Evolutionary conservation across 305 asterid genomes (phyloP).

Genomic region (Fraxinus angustifolia): DNA sequence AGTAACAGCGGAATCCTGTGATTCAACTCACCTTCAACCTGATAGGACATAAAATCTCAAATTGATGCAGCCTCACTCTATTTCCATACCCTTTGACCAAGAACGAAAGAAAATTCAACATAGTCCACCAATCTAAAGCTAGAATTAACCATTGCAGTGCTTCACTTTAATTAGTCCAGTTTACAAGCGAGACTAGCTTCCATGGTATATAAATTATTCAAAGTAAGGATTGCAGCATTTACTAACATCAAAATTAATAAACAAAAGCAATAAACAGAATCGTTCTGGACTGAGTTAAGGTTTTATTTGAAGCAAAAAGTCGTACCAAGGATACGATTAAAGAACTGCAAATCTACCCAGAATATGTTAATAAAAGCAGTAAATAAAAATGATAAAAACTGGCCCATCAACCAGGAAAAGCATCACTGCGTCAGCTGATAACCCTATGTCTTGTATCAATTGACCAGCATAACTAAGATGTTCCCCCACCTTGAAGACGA

Average conservation of each 20-base stretch:
- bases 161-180: background rate
- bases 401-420: background rate
- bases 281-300: background rate
- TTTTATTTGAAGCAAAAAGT: background rate
- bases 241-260: background rate
- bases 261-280: background rate
- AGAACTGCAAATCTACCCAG: background rate
- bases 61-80: background rate
- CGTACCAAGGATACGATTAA: background rate
- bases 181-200: background rate
- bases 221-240: background rate
- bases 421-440: slow-evolving; percentile 1
- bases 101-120: background rate
- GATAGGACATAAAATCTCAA: background rate
- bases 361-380: background rate
- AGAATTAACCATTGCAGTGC: background rate
- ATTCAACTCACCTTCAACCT: background rate
- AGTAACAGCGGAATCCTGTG: background rate
- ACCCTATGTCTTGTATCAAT: slow-evolving; percentile 17
- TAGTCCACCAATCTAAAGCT: background rate
- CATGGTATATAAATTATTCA: background rate
- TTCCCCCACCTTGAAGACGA: slow-evolving; percentile 40
- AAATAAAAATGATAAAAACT: background rate
- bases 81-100: background rate
- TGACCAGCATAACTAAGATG: slow-evolving; percentile 39